Percentiles rank a stretch among this genome's conserved stretches.
phyloP scores from a whole-genome alignment of 202 grass and related monocot genomes.

The Carex arenaria region DNA sequence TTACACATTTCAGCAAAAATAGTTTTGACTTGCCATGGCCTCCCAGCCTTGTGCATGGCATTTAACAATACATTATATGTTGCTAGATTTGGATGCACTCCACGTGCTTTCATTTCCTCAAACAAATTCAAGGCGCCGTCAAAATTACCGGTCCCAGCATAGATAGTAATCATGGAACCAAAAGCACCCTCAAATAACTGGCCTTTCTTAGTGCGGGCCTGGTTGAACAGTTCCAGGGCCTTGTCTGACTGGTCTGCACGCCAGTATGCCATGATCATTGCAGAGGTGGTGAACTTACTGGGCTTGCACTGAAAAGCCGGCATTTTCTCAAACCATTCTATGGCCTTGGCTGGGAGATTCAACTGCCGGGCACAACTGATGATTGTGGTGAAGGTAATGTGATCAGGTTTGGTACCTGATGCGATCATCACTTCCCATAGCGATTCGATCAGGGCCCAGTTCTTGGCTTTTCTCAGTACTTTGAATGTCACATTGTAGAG shows the following conservation, averaged over 20 bases:
- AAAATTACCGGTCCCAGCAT: conserved; percentile 64
- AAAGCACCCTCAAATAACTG: conserved; percentile 61
- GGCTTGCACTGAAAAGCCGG: conserved; percentile 59
- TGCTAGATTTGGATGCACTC: conserved; percentile 65
- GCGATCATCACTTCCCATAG: conserved; percentile 64
- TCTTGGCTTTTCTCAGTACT: conserved; percentile 57
- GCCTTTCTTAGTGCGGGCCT: conserved; percentile 56
- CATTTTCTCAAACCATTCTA: conserved; percentile 97
- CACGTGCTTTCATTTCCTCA: conserved; percentile 88
- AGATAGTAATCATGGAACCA: conserved; percentile 65
- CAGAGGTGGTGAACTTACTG: conserved; percentile 57
- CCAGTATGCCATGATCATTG: conserved; percentile 73
- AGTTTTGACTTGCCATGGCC: conserved; percentile 91
- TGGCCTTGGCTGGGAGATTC: conserved; percentile 48
- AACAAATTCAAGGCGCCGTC: conserved; percentile 81
- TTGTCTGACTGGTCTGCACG: conserved; percentile 50
- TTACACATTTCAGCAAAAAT: conserved; percentile 69
- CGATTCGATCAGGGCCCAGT: conserved; percentile 51
- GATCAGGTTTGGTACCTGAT: conserved; percentile 59
- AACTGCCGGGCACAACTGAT: conserved; percentile 77
- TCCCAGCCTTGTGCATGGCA: conserved; percentile 71
- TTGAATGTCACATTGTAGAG: conserved; percentile 91
- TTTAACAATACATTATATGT: conserved; percentile 83
- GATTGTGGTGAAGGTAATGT: conserved; percentile 70
- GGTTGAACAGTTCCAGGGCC: conserved; percentile 66